Conservation (phyloP, 345 rosid genomes). For the Euclidium syriacum region DNA sequence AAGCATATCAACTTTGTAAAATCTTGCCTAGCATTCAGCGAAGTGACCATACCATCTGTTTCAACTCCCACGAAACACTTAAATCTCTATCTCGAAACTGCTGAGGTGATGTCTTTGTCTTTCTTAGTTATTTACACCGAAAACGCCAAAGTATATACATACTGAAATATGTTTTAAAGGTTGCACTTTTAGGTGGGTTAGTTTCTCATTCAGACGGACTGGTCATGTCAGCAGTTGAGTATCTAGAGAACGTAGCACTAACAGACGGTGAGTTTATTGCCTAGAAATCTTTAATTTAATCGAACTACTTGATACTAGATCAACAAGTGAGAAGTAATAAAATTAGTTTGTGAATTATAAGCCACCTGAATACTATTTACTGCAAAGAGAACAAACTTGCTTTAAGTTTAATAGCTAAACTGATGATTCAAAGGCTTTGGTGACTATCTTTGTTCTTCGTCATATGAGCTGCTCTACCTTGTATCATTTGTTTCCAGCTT, state of each 20-base stretch:
- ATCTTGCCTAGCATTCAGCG: slow-evolving; percentile 84
- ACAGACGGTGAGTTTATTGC: slow-evolving; percentile 51
- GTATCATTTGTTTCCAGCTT: background rate
- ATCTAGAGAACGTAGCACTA: slow-evolving; percentile 42
- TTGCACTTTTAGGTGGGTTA: slow-evolving; percentile 70
- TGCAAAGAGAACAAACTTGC: background rate
- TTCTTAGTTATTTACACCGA: slow-evolving; percentile 11
- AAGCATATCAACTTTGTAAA: slow-evolving; percentile 47
- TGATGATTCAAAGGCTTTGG: background rate
- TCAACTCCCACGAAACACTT: slow-evolving; percentile 44
- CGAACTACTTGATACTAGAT: slow-evolving; percentile 1
- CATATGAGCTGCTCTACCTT: background rate
- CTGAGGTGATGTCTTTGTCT: slow-evolving; percentile 58
- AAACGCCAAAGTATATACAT: slow-evolving; percentile 7
- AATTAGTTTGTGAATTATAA: background rate
- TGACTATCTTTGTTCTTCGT: background rate
- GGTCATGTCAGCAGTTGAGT: slow-evolving; percentile 52
- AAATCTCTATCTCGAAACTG: slow-evolving; percentile 79
- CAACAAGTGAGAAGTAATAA: background rate
- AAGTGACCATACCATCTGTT: slow-evolving; percentile 82
- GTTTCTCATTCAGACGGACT: slow-evolving; percentile 76
- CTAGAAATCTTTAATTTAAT: background rate
- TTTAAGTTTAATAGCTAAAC: background rate
- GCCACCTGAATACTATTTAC: background rate
- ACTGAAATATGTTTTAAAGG: slow-evolving; percentile 42